phyloP scores from a whole-genome alignment of 495 filamentous ascomycete species.

The Thermothielavioides terrestris region DNA sequence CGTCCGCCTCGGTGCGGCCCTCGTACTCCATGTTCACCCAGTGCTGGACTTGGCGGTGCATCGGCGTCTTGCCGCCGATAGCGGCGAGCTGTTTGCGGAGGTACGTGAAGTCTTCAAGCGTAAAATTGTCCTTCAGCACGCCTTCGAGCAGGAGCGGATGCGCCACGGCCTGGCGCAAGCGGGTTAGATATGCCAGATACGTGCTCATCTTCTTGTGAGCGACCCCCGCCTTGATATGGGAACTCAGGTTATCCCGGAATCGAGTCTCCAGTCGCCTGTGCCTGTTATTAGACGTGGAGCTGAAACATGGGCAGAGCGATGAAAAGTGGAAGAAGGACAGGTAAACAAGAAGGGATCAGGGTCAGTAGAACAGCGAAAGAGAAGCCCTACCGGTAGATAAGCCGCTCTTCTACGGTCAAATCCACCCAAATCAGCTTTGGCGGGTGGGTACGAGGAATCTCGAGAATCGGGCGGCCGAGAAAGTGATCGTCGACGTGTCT shows the following conservation, averaged over 20 bases:
- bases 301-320: neutral
- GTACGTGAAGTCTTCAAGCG: neutral
- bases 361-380: no score
- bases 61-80: neutral
- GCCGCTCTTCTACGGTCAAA: neutral
- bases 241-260: neutral
- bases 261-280: neutral
- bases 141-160: neutral
- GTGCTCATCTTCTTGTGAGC: neutral
- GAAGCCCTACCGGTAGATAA: conserved; percentile 3
- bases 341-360: neutral
- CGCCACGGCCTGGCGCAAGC: neutral
- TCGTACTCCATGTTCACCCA: conserved; percentile 3
- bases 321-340: neutral
- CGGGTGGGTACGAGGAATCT: neutral
- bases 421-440: neutral
- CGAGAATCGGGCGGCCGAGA: neutral
- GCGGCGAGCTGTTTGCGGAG: neutral
- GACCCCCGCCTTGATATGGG: neutral
- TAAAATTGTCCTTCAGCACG: neutral
- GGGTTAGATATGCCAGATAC: neutral
- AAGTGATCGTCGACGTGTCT: neutral
- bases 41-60: neutral
- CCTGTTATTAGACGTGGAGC: neutral
- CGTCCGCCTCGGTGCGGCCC: neutral